phyloP scores from a whole-genome alignment of 225 moss, liverwort and hornwort species.

The Lunularia cruciata region DNA sequence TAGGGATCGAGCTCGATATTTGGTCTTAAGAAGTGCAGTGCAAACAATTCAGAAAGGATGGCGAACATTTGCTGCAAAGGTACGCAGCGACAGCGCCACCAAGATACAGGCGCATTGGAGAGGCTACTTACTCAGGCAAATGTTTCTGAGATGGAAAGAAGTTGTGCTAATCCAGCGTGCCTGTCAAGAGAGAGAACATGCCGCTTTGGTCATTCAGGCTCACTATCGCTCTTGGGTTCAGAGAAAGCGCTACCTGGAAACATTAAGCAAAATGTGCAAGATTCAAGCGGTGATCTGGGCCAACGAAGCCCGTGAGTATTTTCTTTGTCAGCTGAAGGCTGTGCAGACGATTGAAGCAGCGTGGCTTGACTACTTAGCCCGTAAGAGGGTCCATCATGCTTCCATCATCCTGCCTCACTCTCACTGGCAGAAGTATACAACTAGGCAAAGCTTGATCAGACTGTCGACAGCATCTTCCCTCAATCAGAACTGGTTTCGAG shows the following conservation, averaged over 20 bases:
- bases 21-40: slow-evolving; percentile 3
- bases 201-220: slow-evolving; percentile 34
- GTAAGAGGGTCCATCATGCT: slow-evolving; percentile 15
- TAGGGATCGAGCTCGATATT: background rate
- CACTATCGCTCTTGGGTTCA: slow-evolving; percentile 39
- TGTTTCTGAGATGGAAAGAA: slow-evolving; percentile 24
- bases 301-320: slow-evolving; percentile 39
- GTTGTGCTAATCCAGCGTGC: slow-evolving; percentile 21
- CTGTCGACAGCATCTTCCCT: slow-evolving; percentile 15
- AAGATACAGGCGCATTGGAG: slow-evolving; percentile 40
- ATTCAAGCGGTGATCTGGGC: slow-evolving; percentile 45
- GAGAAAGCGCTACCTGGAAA: slow-evolving; percentile 18
- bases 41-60: slow-evolving; percentile 20
- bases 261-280: slow-evolving; percentile 41
- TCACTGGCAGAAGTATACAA: slow-evolving; percentile 25
- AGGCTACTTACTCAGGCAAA: slow-evolving; percentile 24
- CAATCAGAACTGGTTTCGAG: slow-evolving; percentile 18
- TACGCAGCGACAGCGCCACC: slow-evolving; percentile 2
- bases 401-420: slow-evolving; percentile 16
- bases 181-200: slow-evolving; percentile 24
- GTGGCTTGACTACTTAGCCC: slow-evolving; percentile 30
- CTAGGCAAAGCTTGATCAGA: slow-evolving; percentile 13
- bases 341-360: slow-evolving; percentile 35
- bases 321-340: slow-evolving; percentile 27
- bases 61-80: slow-evolving; percentile 11